Base-by-base conservation (phyloP, 805 yeast genomes). In the Geotrichum ghanense region DNA sequence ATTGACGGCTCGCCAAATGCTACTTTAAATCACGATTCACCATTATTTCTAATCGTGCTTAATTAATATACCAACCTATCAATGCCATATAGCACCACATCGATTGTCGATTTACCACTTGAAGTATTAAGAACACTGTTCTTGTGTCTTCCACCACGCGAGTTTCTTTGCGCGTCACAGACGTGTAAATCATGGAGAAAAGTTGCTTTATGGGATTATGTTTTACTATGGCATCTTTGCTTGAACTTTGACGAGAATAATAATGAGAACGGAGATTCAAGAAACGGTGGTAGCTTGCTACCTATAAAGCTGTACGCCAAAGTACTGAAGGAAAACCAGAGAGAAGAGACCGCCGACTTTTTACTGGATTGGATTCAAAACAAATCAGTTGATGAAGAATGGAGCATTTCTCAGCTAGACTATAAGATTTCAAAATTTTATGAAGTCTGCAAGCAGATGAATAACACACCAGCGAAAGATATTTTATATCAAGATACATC, bases 151-250 rank as follows among this genome's bases (percentile, higher is more conserved):
- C 16, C 37, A 19, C 37, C 37, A 6, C 16, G 19, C 19, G 37
- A 16, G 37, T 46, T 43, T 31, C 2, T 46, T 17, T 20, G 26
- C 21, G 43, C 41, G 25, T 7, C 46, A 12, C 49, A 43, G 37
- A 22, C 46, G 16, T 35, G 49, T 12, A n/a, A 23, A 3, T 21
- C 23, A 19, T 37, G 45, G 46, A 19, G 49, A 7, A 25, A 24
- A 19, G n/a, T 46, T 7, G 9, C 42, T 7, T 34, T 19, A 14
- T 31, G 37, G 37, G 37, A 31, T 19, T 31, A 31, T 12, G 37
- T 31, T 31, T 19, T 31, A 19, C 37, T 31, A 43, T 17, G 31
- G 41, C 41, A 27, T 25, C 1, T 45, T 50, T 14, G 43, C 51
- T 21, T n/a, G 16, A 37, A 12, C 17, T 37, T 12, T 10, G 12